phyloP scores from a whole-genome alignment of 202 grass and related monocot genomes.

The Digitaria exilis region DNA sequence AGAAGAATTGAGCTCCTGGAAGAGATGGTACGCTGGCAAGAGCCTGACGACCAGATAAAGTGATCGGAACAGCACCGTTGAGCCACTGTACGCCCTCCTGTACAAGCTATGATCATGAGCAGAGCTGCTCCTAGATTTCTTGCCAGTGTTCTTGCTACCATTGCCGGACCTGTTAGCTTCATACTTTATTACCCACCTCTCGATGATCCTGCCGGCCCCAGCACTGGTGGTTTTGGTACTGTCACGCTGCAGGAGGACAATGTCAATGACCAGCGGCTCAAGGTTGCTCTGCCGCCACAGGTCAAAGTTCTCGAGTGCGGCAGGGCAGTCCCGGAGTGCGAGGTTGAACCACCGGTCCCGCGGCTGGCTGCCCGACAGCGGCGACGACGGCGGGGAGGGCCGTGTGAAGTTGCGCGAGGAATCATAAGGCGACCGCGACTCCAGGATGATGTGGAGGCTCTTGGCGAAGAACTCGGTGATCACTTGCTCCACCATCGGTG shows the following conservation, averaged over 20 bases:
- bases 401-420: conserved; percentile 75
- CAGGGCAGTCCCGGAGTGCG: conserved; percentile 75
- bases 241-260: conserved; percentile 53
- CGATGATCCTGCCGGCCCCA: conserved; percentile 57
- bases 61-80: conserved; percentile 68
- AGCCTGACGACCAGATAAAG: conserved; percentile 83
- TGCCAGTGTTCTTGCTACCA: conserved; percentile 42
- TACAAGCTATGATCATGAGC: conserved; percentile 51
- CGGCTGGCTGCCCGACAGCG: conserved; percentile 55
- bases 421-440: conserved; percentile 85
- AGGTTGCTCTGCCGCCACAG: conserved; percentile 92
- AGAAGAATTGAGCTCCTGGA: conserved; percentile 72
- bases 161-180: conserved; percentile 41
- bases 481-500: conserved; percentile 82
- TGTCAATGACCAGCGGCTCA: conserved; percentile 83
- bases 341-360: conserved; percentile 91
- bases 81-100: conserved; percentile 48
- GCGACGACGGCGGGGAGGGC: conserved; percentile 62
- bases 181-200: conserved; percentile 91
- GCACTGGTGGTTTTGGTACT: neutral
- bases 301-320: conserved; percentile 92
- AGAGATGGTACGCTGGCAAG: conserved; percentile 83
- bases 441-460: conserved; percentile 91
- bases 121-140: conserved; percentile 47
- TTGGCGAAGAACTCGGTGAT: conserved; percentile 96